phyloP scores from a whole-genome alignment of 2,329 filamentous ascomycete genomes.

The Exophiala aquamarina region DNA sequence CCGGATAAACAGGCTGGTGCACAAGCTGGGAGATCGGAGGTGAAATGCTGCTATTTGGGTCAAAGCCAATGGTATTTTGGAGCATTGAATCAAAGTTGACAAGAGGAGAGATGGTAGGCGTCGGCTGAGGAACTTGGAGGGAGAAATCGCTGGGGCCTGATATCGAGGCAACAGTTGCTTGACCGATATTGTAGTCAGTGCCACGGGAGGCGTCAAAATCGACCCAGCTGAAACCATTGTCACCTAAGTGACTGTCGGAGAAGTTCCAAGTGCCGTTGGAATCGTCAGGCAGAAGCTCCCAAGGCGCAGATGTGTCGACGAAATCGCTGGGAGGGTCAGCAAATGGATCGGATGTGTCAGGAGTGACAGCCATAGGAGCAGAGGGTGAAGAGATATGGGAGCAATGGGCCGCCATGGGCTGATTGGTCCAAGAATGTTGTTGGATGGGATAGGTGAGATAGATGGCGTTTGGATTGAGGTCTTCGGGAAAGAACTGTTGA shows the following conservation, averaged over 20 bases:
- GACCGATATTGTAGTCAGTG: slow-evolving; percentile 22
- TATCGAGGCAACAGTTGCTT: slow-evolving; percentile 21
- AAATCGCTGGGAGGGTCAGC: slow-evolving; percentile 13
- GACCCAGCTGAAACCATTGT: slow-evolving; percentile 21
- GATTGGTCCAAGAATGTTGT: slow-evolving; percentile 24
- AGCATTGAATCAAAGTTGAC: slow-evolving; percentile 1
- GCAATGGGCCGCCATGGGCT: slow-evolving; percentile 19
- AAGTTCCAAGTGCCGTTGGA: slow-evolving; percentile 23
- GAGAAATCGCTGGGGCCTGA: not conserved
- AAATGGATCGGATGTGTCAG: slow-evolving; percentile 6
- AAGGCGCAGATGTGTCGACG: slow-evolving; percentile 4
- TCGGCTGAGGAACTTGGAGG: slow-evolving; percentile 2
- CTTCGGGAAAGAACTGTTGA: slow-evolving; percentile 21
- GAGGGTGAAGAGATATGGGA: slow-evolving; percentile 17
- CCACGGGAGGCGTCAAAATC: slow-evolving; percentile 20
- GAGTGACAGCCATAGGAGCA: slow-evolving; percentile 6
- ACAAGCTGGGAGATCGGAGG: too few relatives aligned
- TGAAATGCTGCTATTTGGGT: not conserved
- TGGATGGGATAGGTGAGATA: slow-evolving; percentile 26
- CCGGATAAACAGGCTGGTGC: too few relatives aligned
- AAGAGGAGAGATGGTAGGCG: not conserved
- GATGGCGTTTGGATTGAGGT: slow-evolving; percentile 19
- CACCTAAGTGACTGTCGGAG: slow-evolving; percentile 17
- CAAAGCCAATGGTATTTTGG: not conserved
- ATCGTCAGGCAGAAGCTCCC: slow-evolving; percentile 17